Conservation (phyloP, 2,329 filamentous ascomycete genomes). For the Zasmidium angulare region DNA sequence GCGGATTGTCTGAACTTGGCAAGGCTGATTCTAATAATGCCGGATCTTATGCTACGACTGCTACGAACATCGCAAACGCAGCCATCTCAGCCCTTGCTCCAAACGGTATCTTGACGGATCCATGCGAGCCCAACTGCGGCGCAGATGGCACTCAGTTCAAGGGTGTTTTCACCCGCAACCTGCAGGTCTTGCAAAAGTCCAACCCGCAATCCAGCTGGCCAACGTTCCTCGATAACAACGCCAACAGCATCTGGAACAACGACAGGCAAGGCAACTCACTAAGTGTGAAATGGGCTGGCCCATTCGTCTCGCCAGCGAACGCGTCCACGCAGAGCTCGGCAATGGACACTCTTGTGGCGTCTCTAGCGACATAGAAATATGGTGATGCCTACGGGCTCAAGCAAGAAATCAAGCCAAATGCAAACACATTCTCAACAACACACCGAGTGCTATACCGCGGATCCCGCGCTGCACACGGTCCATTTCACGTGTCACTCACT, state of each 20-base stretch:
- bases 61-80: slow-evolving; percentile 42
- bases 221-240: slow-evolving; percentile 60
- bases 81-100: slow-evolving; percentile 38
- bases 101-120: slow-evolving; percentile 43
- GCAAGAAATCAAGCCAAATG: no score
- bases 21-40: slow-evolving; percentile 30
- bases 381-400: background rate
- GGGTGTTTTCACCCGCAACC: slow-evolving; percentile 66
- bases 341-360: slow-evolving; percentile 34
- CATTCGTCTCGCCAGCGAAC: slow-evolving; percentile 41
- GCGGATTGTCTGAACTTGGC: slow-evolving; percentile 56
- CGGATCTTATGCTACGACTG: slow-evolving; percentile 35
- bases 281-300: slow-evolving; percentile 66
- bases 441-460: no score
- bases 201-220: slow-evolving; percentile 52
- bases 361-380: slow-evolving; percentile 23
- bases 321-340: slow-evolving; percentile 34
- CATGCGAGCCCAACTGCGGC: slow-evolving; percentile 39
- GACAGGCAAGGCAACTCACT: slow-evolving; percentile 56
- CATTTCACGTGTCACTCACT: background rate
- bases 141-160: slow-evolving; percentile 64
- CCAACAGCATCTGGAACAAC: slow-evolving; percentile 64
- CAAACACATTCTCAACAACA: no score
- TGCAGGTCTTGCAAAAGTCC: slow-evolving; percentile 57
- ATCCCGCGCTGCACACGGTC: no score